Percentiles rank a stretch among this genome's conserved stretches.
phyloP scores from a whole-genome alignment of 441 rosid species.

The Pelargonium myrrhifolium region DNA sequence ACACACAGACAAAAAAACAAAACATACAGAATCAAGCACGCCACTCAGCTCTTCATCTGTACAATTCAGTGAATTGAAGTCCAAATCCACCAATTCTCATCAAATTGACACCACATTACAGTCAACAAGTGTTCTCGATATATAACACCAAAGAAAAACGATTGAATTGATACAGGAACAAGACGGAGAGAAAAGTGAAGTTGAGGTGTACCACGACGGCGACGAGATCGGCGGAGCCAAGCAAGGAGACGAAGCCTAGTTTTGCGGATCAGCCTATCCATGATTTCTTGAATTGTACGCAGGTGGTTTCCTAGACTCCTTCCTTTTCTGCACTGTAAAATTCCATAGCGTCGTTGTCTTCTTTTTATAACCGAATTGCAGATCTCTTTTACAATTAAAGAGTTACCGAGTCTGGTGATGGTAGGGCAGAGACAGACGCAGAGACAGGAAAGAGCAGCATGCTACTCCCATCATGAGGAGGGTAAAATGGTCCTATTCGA shows the following conservation, averaged over 20 bases:
- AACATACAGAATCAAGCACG: no score
- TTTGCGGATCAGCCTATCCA: slow-evolving; percentile 53
- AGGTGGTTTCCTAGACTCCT: slow-evolving; percentile 2
- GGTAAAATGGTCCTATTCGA: not conserved
- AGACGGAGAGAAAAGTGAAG: not conserved
- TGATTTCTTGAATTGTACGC: not conserved
- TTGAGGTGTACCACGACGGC: slow-evolving; percentile 30
- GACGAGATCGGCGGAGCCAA: slow-evolving; percentile 69
- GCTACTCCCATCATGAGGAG: no score
- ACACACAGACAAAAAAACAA: no score
- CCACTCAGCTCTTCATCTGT: not conserved
- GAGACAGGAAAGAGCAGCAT: no score
- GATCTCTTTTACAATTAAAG: not conserved
- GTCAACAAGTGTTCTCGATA: not conserved
- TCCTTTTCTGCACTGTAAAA: not conserved
- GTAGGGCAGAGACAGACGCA: not conserved
- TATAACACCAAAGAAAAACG: not conserved
- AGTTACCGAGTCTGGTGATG: not conserved
- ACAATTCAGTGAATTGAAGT: slow-evolving; percentile 13
- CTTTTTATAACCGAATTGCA: not conserved
- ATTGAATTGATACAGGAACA: not conserved
- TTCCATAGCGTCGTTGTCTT: not conserved
- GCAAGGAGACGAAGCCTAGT: slow-evolving; percentile 44
- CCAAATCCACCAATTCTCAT: slow-evolving; percentile 2
- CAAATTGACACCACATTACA: not conserved